Base-by-base conservation (phyloP, 1,284 basidiomycete genomes). In the Spongiforma sp. region DNA sequence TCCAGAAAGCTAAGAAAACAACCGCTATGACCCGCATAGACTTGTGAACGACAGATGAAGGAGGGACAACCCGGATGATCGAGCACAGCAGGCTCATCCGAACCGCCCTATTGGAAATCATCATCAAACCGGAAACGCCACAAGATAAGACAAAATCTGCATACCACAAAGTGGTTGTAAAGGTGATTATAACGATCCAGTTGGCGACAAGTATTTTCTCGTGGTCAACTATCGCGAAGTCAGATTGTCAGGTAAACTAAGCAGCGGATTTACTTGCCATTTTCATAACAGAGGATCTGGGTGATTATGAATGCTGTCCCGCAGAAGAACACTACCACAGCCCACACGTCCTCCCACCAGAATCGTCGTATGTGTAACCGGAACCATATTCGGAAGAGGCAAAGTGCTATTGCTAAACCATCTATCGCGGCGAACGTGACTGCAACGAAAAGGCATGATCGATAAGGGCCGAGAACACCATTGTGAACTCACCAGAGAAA, bases 311-410 rank as follows among this genome's bases (percentile, higher is more conserved):
- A 53, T 32, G 28, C 32, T 14, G 30, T 30, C 30, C 28, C 50
- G 50, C 50, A 53, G 15, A 53, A 26, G 30, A 53, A 53, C 12
- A 53, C 50, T 21, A 53, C 50, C 50, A 32, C 50, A 8, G 50
- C 50, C 50, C 50, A 53, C 30, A 53, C 21, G 32, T 53, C 50
- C n/a, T 53, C 50, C 50, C 50, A 53, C 50, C 50, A 53, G 21
- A 53, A 53, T 12, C 50, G 50, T 53, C 50, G 11, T 53, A 53
- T 53, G 30, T 53, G 50, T 30, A 53, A 53, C 32, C 50, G 50
- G 50, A 53, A 53, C 30, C 28, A 53, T 53, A 53, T 53, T 32
- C 50, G 50, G n/a, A 53, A 53, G 50, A 53, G 50, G 21, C 28
- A 53, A 21, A 53, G 50, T 32, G n/a, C 9, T 21, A 53, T 53